Base-by-base conservation (phyloP, 129 eudicot species). In the Cynara cardunculus region DNA sequence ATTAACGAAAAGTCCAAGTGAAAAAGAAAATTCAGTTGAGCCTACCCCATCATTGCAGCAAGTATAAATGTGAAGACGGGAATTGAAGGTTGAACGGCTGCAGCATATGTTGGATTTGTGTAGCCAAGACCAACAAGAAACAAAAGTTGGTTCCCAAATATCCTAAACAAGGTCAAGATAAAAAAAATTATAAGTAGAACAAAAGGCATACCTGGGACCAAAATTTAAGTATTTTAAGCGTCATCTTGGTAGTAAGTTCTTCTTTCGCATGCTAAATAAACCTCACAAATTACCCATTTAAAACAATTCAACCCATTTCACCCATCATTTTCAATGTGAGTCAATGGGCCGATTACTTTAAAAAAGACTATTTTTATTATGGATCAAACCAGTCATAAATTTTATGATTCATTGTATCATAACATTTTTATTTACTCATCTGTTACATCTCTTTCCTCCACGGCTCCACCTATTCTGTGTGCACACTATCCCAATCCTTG, bases 21-120 rank as follows among this genome's bases (percentile, higher is more conserved):
- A 72, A 64, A 12, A 65, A 49, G 53, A 24, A 56, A 71, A 72
- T 11, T 70, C 67, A 26, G 79, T 61, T 41, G 41, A 71, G 89
- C 88, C 68, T 81, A 94, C 98, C 98, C 97, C 94, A 92, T 87
- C 30, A 87, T 44, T 34, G 82, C 84, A 81, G 99, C 97, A 19
- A 94, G 78, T 78, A 92, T 81, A 78, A 90, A 92, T 12, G 99
- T 94, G 69, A 94, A 94, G 74, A 92, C 99, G 61, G 99, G 99
- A 83, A 94, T 92, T 6, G 97, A 80, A 86, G 99, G 97, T 73
- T 94, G 99, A 71, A 92, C 80, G 80, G 99, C 99, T 13, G 99
- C 96, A 79, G 99, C 99, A 78, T 94, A 94, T 30, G 94, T 87
- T 85, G 99, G 99, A 90, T 88, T 94, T 28, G 99, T 95, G 90